Percentiles rank a stretch among this genome's conserved stretches.
phyloP scores from a whole-genome alignment of 2,329 filamentous ascomycete genomes.

The Aspergillus brunneoviolaceus region DNA sequence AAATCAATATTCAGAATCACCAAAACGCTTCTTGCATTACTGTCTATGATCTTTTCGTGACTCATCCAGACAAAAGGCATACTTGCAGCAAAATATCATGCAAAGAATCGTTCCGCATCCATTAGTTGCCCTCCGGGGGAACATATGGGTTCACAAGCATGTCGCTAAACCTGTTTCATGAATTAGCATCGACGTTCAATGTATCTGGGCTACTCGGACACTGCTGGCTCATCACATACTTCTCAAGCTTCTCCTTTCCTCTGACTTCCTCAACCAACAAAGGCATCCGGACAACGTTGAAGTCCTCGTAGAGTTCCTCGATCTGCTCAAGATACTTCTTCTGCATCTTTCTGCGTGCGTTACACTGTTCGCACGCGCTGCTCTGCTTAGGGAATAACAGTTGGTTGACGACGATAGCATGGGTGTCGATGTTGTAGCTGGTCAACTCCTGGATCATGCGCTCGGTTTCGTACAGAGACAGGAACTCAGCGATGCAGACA shows the following conservation, averaged over 20 bases:
- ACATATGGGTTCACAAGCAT: slow-evolving; percentile 52
- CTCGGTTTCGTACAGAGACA: slow-evolving; percentile 96
- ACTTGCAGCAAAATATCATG: slow-evolving; percentile 16
- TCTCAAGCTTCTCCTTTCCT: slow-evolving; percentile 90
- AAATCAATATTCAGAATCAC: slow-evolving; percentile 1
- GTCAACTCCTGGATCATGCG: slow-evolving; percentile 98
- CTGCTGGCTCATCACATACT: slow-evolving; percentile 49
- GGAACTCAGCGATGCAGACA: slow-evolving; percentile 96
- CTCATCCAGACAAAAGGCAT: slow-evolving; percentile 27
- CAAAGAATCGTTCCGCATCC: slow-evolving; percentile 17
- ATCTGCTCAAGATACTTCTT: slow-evolving; percentile 99
- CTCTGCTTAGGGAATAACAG: slow-evolving; percentile 85
- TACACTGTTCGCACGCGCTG: slow-evolving; percentile 91
- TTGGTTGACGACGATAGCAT: slow-evolving; percentile 97
- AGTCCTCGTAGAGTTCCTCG: slow-evolving; percentile 96
- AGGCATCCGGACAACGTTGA: slow-evolving; percentile 99
- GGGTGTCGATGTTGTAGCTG: slow-evolving; percentile 91
- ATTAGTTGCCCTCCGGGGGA: slow-evolving; percentile 40
- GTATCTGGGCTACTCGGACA: not conserved
- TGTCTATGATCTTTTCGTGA: slow-evolving; percentile 42
- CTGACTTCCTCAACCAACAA: slow-evolving; percentile 91
- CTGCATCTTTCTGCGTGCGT: slow-evolving; percentile 94
- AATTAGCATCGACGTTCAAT: slow-evolving; percentile 16
- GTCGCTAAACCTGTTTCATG: slow-evolving; percentile 45
- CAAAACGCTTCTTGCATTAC: slow-evolving; percentile 30